phyloP scores from a whole-genome alignment of 2,329 filamentous ascomycete species.

The Shiraia sp. region DNA sequence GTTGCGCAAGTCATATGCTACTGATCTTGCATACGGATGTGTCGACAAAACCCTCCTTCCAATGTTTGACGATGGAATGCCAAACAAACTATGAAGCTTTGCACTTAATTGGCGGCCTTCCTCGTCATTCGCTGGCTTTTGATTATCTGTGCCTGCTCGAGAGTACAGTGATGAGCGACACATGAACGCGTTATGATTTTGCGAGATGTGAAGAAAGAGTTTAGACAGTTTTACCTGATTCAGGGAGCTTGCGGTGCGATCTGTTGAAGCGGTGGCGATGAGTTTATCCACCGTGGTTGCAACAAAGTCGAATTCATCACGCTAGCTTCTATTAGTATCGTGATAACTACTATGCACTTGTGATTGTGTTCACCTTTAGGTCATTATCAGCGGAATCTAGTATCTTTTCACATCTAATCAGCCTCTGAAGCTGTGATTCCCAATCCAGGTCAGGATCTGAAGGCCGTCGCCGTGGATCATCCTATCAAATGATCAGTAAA shows the following conservation, averaged over 20 bases:
- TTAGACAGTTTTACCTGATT: constrained; percentile 46
- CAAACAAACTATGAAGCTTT: constrained; percentile 71
- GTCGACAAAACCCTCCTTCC: constrained; percentile 38
- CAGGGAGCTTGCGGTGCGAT: constrained; percentile 50
- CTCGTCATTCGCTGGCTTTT: constrained; percentile 45
- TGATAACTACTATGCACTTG: too few relatives aligned
- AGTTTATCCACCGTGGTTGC: constrained; percentile 48
- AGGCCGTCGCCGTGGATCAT: constrained; percentile 41
- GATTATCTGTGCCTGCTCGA: constrained; percentile 54
- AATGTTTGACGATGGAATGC: constrained; percentile 57
- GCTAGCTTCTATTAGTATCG: constrained; percentile 11
- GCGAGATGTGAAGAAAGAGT: constrained; percentile 48
- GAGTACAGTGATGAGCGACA: constrained; percentile 62
- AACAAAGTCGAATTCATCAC: constrained; percentile 39
- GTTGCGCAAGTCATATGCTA: constrained; percentile 74
- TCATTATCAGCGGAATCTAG: constrained; percentile 47
- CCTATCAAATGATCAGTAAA: constrained; percentile 34
- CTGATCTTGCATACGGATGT: constrained; percentile 67
- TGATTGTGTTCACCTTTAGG: constrained; percentile 40
- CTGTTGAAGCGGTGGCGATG: constrained; percentile 40
- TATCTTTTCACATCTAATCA: constrained; percentile 48
- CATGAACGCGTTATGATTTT: constrained; percentile 64
- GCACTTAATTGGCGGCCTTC: constrained; percentile 66
- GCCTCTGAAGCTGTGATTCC: constrained; percentile 33
- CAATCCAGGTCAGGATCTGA: constrained; percentile 35